Conservation (phyloP, 495 filamentous ascomycete species). For the Aspergillus cavernicola region DNA sequence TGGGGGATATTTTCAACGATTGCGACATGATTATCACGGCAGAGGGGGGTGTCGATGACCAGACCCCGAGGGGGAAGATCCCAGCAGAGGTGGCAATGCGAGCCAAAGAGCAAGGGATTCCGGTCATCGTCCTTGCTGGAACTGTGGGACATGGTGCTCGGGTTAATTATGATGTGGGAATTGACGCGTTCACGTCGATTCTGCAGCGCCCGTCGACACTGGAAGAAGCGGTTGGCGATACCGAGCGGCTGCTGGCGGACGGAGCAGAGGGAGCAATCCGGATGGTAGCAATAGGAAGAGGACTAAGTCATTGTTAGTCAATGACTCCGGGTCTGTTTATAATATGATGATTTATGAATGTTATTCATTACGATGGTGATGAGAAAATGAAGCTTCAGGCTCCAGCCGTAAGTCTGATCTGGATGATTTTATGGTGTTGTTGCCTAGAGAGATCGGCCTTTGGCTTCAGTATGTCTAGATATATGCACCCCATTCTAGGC, state of each 20-base stretch:
- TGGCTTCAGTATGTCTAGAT: no score
- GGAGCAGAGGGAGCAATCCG: conserved; percentile 9
- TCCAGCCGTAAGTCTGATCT: no score
- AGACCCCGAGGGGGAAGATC: conserved; percentile 13
- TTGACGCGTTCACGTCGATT: conserved; percentile 11
- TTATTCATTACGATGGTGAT: no score
- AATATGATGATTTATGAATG: no score
- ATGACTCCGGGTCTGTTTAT: no score
- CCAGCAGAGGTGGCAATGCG: conserved; percentile 12
- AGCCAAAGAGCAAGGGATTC: conserved; percentile 1
- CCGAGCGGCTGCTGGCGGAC: conserved; percentile 8
- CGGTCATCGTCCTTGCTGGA: conserved; percentile 12
- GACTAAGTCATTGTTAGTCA: no score
- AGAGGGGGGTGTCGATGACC: conserved; percentile 11
- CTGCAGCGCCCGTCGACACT: conserved; percentile 12
- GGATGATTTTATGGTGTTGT: no score
- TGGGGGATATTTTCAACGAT: not conserved
- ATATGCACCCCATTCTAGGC: no score
- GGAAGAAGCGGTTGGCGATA: conserved; percentile 7
- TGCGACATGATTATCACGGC: conserved; percentile 12
- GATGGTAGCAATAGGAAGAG: conserved; percentile 4
- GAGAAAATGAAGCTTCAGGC: no score
- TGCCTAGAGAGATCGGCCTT: no score
- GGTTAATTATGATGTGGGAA: conserved; percentile 11
- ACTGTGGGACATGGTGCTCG: conserved; percentile 1